Percentiles rank a stretch among this genome's conserved stretches.
These are phyloP conservation scores for Fraxinus quadrangulata DNA, from an alignment of 257 asterid genomes.

Conservation along the genomic window DNA sequence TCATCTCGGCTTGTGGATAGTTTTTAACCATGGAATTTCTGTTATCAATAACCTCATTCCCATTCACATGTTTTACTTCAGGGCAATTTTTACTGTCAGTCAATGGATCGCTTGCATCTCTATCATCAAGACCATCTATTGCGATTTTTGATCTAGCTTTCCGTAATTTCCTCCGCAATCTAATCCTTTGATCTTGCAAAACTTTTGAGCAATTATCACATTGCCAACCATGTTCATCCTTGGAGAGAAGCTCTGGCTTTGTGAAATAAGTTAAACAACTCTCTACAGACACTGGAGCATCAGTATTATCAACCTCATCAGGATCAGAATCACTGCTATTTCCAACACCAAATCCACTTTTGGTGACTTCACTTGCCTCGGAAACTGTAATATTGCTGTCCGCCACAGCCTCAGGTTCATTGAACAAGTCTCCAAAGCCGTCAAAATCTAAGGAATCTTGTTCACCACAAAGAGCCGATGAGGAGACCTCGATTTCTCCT, in stretches of 20 bases:
- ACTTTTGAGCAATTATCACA: conserved; percentile 87
- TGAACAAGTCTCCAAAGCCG: conserved; percentile 75
- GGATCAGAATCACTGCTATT: conserved; percentile 83
- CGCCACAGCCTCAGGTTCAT: conserved; percentile 66
- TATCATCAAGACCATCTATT: conserved; percentile 33
- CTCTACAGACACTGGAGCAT: conserved; percentile 84
- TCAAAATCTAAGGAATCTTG: conserved; percentile 54
- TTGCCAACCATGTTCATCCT: conserved; percentile 92
- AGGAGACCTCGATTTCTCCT: conserved; percentile 37
- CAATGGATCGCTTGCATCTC: conserved; percentile 27
- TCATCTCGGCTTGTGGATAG: conserved; percentile 31
- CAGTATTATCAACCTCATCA: conserved; percentile 77
- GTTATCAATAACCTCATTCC: conserved; percentile 29
- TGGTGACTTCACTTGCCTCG: conserved; percentile 35
- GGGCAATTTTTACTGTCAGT: conserved; percentile 17
- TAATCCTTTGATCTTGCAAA: conserved; percentile 46
- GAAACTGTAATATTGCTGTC: conserved; percentile 37
- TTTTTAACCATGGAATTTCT: conserved; percentile 29
- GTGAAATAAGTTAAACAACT: conserved; percentile 76
- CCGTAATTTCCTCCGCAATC: conserved; percentile 37
- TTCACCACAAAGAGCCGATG: conserved; percentile 41
- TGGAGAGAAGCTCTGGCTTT: conserved; percentile 73
- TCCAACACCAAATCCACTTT: conserved; percentile 43
- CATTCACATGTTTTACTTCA: conserved; percentile 26
- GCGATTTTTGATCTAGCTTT: conserved; percentile 27